Conservation (phyloP, 371 early-diverging fungal genomes). For the Mucor piriformis region DNA sequence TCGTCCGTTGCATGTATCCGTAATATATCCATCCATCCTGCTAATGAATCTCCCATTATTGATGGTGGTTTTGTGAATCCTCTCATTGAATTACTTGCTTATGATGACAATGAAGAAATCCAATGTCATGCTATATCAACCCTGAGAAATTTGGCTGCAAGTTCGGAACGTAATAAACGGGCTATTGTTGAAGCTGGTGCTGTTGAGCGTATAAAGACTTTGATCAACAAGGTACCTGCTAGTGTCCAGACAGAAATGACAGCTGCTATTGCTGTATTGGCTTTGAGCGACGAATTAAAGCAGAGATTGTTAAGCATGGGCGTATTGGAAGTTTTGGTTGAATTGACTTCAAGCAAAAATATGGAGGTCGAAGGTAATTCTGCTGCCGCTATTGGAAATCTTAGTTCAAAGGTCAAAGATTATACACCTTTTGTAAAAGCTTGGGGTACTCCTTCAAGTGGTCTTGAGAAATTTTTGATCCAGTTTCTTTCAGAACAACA, state of each 20-base stretch:
- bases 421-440: constrained; percentile 68
- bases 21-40: constrained; percentile 89
- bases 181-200: constrained; percentile 82
- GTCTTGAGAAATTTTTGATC: constrained; percentile 73
- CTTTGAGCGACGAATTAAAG: constrained; percentile 79
- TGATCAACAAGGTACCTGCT: constrained; percentile 62
- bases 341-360: constrained; percentile 60
- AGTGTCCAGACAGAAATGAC: constrained; percentile 86
- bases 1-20: constrained; percentile 92
- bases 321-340: constrained; percentile 74
- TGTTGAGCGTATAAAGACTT: constrained; percentile 71
- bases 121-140: constrained; percentile 89
- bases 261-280: constrained; percentile 86
- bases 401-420: constrained; percentile 75
- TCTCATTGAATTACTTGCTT: constrained; percentile 71
- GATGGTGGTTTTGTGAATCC: constrained; percentile 81
- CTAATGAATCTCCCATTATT: constrained; percentile 87
- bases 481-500: constrained; percentile 69
- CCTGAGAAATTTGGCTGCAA: constrained; percentile 84
- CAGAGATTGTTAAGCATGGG: constrained; percentile 66
- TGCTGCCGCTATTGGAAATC: constrained; percentile 85
- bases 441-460: constrained; percentile 72
- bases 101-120: constrained; percentile 80
- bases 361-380: constrained; percentile 83
- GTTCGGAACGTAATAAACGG: constrained; percentile 78